Conservation (phyloP, 768 basidiomycete species). For the Lactarius hatsudake region DNA sequence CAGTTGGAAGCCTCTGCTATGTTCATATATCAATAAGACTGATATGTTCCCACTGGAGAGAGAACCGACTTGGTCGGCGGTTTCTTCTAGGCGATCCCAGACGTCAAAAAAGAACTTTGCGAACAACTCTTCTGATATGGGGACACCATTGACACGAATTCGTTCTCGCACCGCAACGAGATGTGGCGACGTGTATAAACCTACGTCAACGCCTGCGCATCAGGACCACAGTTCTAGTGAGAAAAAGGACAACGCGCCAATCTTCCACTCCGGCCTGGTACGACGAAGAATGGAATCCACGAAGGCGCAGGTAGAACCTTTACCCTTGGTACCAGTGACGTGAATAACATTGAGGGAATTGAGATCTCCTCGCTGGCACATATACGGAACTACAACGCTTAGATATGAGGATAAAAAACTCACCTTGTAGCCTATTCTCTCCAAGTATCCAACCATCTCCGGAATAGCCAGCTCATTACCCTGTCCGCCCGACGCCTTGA, state of each 20-base stretch:
- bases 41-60: constrained; percentile 10
- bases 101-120: constrained; percentile 93
- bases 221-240: neutral
- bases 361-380: constrained; percentile 68
- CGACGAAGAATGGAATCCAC: constrained; percentile 81
- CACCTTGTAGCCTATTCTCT: constrained; percentile 83
- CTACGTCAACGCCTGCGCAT: constrained; percentile 39
- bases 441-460: constrained; percentile 89
- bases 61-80: constrained; percentile 55
- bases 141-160: constrained; percentile 88
- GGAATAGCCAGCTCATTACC: constrained; percentile 63
- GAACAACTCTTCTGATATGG: constrained; percentile 86
- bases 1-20: constrained; percentile 49
- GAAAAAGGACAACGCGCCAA: constrained; percentile 51
- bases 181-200: constrained; percentile 96
- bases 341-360: constrained; percentile 91
- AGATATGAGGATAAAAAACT: constrained; percentile 32
- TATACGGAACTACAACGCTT: constrained; percentile 18
- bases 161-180: constrained; percentile 94
- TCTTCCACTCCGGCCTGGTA: constrained; percentile 70
- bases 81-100: constrained; percentile 78
- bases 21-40: neutral
- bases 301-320: constrained; percentile 96
- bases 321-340: constrained; percentile 97
- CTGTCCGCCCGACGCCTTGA: constrained; percentile 67